Conservation (phyloP, 2,329 filamentous ascomycete species). For the Chrysosporium queenslandicum region DNA sequence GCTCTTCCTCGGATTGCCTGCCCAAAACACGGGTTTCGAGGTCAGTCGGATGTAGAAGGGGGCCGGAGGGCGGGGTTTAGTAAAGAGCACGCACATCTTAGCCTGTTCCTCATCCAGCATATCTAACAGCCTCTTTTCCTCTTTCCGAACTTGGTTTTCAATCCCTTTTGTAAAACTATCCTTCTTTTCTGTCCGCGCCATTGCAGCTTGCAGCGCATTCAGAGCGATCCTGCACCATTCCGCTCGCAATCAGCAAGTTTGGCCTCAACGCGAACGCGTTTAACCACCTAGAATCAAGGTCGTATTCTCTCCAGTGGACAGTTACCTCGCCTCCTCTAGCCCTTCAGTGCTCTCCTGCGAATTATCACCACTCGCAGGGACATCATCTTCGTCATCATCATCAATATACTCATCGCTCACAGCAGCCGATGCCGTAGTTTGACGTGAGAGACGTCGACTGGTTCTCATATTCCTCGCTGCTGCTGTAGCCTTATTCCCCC, state of each 20-base stretch:
- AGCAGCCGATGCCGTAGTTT: neutral
- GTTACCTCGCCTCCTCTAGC: slow-evolving; percentile 14
- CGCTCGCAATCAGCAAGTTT: neutral
- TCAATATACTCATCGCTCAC: slow-evolving; percentile 4
- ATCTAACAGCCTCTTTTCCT: slow-evolving; percentile 15
- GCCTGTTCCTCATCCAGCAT: slow-evolving; percentile 13
- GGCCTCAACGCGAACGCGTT: neutral
- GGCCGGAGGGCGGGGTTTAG: too few species aligned
- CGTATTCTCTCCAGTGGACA: neutral
- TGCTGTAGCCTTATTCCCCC: neutral
- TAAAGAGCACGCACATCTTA: slow-evolving; percentile 16
- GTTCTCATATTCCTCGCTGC: neutral
- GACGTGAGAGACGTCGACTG: neutral
- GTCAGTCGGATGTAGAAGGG: neutral
- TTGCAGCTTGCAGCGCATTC: slow-evolving; percentile 15
- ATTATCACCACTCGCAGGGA: slow-evolving; percentile 4
- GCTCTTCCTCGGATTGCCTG: slow-evolving; percentile 13
- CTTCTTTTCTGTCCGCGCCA: slow-evolving; percentile 16
- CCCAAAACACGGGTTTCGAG: neutral
- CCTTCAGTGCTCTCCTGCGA: slow-evolving; percentile 11
- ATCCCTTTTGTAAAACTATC: slow-evolving; percentile 17
- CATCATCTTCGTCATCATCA: neutral
- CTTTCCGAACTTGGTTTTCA: slow-evolving; percentile 15
- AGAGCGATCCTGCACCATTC: slow-evolving; percentile 6
- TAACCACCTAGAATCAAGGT: neutral